These are phyloP conservation scores for Exophiala sp. DNA, from an alignment of 2,329 filamentous ascomycete genomes.

Conservation along the genomic window DNA sequence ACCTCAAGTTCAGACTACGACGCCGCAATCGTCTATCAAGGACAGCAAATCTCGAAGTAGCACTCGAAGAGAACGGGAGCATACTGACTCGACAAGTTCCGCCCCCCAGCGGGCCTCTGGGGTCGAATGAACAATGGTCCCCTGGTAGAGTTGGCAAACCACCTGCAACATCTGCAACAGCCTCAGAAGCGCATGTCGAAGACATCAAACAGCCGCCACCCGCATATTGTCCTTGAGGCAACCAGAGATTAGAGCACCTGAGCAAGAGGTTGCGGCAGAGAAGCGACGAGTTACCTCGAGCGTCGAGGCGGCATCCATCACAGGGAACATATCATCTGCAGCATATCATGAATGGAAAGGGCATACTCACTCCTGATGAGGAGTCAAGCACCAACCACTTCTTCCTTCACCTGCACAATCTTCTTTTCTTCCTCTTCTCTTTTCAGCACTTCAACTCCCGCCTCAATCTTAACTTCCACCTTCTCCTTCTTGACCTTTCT, in stretches of 20 bases:
- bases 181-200: background rate
- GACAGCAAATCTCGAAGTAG: background rate
- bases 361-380: too few relatives aligned
- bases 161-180: background rate
- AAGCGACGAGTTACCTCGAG: background rate
- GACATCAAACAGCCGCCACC: background rate
- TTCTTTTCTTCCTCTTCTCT: conserved; percentile 29
- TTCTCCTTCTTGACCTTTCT: conserved; percentile 46
- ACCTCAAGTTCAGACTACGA: background rate
- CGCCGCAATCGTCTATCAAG: background rate
- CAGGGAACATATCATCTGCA: too few relatives aligned
- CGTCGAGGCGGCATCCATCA: too few relatives aligned
- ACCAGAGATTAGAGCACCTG: background rate
- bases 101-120: background rate
- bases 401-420: conserved; percentile 29
- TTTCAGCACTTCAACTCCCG: conserved; percentile 33
- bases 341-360: too few relatives aligned
- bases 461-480: conserved; percentile 31
- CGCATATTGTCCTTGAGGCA: background rate
- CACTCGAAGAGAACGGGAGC: background rate
- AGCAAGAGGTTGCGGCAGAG: background rate
- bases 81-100: too few relatives aligned
- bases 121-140: background rate
- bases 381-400: conserved; percentile 8
- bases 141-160: background rate